Evolutionary conservation across 176 grass and related monocot genomes (phyloP).

Genomic region (Saccharum spontaneum): DNA sequence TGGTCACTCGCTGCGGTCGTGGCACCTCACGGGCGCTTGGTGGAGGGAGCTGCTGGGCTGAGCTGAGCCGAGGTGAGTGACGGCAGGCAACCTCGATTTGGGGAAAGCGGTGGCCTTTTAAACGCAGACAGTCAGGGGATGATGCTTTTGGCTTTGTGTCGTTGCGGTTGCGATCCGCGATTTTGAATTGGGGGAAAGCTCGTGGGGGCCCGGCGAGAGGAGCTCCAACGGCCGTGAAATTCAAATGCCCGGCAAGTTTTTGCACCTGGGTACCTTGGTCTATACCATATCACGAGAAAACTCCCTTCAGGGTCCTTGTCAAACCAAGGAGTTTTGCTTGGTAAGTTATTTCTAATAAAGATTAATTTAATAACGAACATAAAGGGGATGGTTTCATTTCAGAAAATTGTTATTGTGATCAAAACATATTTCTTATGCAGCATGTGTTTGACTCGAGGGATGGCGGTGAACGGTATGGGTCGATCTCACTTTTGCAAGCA

Average conservation of each 20-base stretch:
- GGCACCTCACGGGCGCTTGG: background rate
- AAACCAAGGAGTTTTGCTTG: background rate
- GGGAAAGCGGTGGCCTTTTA: constrained; percentile 26
- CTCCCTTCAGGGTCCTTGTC: background rate
- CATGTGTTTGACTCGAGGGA: background rate
- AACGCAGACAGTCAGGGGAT: background rate
- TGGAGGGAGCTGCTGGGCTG: background rate
- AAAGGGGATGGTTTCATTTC: background rate
- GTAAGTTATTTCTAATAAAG: background rate
- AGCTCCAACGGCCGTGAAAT: constrained; percentile 39
- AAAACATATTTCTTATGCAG: background rate
- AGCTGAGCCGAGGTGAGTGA: background rate
- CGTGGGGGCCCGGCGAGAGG: background rate
- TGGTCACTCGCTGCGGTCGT: constrained; percentile 1
- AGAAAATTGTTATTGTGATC: background rate
- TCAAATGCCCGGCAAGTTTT: constrained; percentile 28
- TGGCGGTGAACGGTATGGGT: background rate
- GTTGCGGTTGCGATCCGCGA: constrained; percentile 16
- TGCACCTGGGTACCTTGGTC: background rate
- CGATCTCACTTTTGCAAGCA: background rate
- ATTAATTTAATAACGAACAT: background rate
- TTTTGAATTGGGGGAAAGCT: constrained; percentile 27
- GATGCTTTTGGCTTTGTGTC: background rate
- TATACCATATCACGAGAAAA: background rate
- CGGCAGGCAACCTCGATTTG: constrained; percentile 19